Evolutionary conservation across 169 alveolate genomes (phyloP), one percentile per base, ranked within the genome.

Genomic region (Plasmodium falciparum): DNA sequence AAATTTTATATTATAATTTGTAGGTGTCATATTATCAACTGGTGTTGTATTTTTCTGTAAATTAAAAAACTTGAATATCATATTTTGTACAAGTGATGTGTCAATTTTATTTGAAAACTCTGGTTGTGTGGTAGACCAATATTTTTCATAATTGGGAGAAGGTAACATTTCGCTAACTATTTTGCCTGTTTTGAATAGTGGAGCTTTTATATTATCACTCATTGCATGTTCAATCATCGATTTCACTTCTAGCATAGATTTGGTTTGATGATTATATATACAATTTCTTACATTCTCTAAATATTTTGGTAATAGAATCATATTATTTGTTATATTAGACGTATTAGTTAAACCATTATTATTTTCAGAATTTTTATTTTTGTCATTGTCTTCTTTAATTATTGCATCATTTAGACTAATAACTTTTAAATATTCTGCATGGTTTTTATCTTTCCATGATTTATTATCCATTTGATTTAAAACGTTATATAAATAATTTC

Each of bases 181-280:
- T 86, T 86, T 86, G n/a, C 92, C 92, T 7, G 92, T 86, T 61
- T 86, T 86, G 73, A 86, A 86, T 43, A 86, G 63, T 20, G 92
- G 86, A 66, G 76, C 54, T 61, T 86, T 72, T 29, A 61, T 26
- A 73, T 86, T 24, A 72, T 86, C 88, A 71, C 75, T 70, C 61
- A 72, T 86, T 39, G 92, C 92, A 43, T 86, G 88, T 24, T 86
- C 74, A 45, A 86, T 61, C 92, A 86, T 86, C 13, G 74, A 72
- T 65, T 72, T 56, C 47, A 72, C 88, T 73, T 86, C 92, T 39
- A 56, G 4, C 63, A 45, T 86, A 39, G 92, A 86, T 65, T 86
- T 86, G 62, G 61, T 86, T 45, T 86, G 92, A 86, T 86, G 71
- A 56, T 72, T 86, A 61, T 86, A 86, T 71, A 86, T 86, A 17